These are phyloP conservation scores for Macaranga tanarius DNA, from an alignment of 441 rosid genomes.

Conservation along the genomic window DNA sequence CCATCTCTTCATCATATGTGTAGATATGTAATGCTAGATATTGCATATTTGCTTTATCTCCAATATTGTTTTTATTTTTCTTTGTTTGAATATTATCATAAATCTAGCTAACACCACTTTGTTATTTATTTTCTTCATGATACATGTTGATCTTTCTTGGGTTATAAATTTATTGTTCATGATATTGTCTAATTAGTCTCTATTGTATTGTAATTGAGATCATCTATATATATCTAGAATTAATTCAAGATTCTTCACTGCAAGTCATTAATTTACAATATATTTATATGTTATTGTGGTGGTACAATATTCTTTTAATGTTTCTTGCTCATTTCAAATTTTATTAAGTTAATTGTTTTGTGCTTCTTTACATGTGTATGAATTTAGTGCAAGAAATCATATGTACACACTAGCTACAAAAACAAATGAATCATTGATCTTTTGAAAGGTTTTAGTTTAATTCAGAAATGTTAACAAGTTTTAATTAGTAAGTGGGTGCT, in stretches of 20 bases:
- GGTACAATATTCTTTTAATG: background rate
- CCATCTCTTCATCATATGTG: background rate
- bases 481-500: background rate
- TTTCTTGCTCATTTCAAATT: conserved; percentile 7
- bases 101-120: background rate
- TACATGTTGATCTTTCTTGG: background rate
- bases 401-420: too few species aligned
- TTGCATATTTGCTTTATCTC: background rate
- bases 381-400: too few species aligned
- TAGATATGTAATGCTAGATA: background rate
- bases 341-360: background rate
- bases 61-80: background rate
- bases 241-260: background rate
- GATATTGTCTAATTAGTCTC: too few species aligned
- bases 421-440: too few species aligned
- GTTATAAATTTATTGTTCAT: background rate
- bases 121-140: background rate
- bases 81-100: background rate
- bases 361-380: background rate
- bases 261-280: background rate
- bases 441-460: background rate
- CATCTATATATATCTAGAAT: background rate
- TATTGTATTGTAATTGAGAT: too few species aligned
- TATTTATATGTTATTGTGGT: background rate
- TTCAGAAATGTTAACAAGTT: background rate